These are phyloP conservation scores for Teratosphaeria zuluensis DNA, from an alignment of 2,329 filamentous ascomycete species.

Conservation along the genomic window DNA sequence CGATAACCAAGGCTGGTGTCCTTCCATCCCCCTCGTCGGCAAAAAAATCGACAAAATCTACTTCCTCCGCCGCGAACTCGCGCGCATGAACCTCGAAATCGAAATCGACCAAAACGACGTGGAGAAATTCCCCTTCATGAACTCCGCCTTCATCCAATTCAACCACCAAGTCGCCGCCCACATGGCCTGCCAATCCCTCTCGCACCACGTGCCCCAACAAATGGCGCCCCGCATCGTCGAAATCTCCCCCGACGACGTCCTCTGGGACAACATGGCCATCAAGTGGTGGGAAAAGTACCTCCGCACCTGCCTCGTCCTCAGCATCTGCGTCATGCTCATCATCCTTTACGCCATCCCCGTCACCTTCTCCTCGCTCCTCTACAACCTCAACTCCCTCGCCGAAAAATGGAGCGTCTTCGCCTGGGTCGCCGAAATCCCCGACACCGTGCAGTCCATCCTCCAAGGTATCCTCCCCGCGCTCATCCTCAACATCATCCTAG, in stretches of 20 bases:
- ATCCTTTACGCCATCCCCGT: conserved; percentile 87
- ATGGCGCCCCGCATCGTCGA: conserved; percentile 93
- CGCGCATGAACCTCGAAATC: conserved; percentile 82
- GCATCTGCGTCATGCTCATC: conserved; percentile 62
- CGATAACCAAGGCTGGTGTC: conserved; percentile 53
- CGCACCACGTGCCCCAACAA: conserved; percentile 81
- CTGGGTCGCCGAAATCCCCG: conserved; percentile 57
- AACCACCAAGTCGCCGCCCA: conserved; percentile 95
- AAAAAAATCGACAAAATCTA: conserved; percentile 94
- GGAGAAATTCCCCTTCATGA: conserved; percentile 84
- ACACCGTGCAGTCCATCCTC: conserved; percentile 54
- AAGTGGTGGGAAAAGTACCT: conserved; percentile 87
- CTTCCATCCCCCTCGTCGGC: conserved; percentile 65
- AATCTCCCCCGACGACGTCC: conserved; percentile 81
- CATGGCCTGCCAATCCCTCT: conserved; percentile 91
- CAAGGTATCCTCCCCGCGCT: conserved; percentile 79
- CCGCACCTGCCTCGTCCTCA: conserved; percentile 56
- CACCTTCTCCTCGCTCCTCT: conserved; percentile 73
- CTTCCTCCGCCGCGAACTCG: conserved; percentile 76
- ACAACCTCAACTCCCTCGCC: conserved; percentile 65
- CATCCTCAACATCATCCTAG: conserved; percentile 65
- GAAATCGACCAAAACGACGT: conserved; percentile 79
- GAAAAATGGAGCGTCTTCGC: conserved; percentile 55
- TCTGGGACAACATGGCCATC: conserved; percentile 97
- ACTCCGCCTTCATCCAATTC: conserved; percentile 96